A percentile compares a stretch with the other conserved stretches of the same genome.
Conservation (phyloP, 345 rosid species). For the Melaleuca alternifolia region DNA sequence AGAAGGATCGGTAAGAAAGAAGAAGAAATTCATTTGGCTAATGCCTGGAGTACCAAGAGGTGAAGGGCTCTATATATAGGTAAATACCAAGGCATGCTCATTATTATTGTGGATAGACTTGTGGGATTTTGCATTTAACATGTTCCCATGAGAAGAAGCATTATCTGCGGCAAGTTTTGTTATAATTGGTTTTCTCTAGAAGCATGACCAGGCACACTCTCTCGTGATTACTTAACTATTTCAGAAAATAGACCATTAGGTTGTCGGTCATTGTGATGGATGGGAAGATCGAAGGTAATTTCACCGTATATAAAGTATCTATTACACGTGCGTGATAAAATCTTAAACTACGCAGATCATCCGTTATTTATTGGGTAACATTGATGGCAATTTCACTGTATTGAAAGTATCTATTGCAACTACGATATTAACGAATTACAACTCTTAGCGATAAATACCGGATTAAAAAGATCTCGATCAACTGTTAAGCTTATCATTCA, state of each 20-base stretch:
- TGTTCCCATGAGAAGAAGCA: background rate
- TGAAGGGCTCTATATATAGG: background rate
- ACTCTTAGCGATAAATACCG: no score
- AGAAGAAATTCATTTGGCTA: background rate
- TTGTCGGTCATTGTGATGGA: background rate
- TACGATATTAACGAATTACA: no score
- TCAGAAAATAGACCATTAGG: background rate
- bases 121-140: background rate
- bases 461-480: background rate
- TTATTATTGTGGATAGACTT: background rate
- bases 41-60: background rate
- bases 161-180: background rate
- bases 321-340: no score
- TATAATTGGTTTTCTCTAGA: background rate
- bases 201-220: background rate
- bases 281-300: background rate
- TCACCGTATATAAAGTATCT: no score
- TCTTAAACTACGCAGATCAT: background rate
- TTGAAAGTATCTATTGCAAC: no score
- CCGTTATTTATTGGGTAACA: background rate
- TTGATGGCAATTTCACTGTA: no score
- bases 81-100: background rate
- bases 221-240: background rate
- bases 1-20: background rate
- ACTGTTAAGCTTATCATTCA: background rate